phyloP scores from a whole-genome alignment of 768 basidiomycete species.

The Naganishia vaughanmartiniae region DNA sequence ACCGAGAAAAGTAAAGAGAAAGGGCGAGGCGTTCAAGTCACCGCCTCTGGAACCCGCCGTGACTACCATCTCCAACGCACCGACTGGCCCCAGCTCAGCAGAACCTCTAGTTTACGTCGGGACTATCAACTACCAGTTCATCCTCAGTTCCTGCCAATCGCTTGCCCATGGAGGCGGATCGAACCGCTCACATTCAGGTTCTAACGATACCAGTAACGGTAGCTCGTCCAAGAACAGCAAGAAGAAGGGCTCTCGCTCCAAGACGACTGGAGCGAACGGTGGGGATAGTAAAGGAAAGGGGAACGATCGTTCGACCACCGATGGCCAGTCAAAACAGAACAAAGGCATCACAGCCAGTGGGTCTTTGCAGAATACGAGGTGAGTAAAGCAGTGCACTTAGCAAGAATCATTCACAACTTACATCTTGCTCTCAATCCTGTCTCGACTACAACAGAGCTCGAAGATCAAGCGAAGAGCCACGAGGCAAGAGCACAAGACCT shows the following conservation, averaged over 20 bases:
- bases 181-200: not conserved
- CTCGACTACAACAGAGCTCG: not conserved
- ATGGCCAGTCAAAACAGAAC: constrained; percentile 2
- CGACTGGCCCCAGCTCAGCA: not conserved
- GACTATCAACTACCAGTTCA: constrained; percentile 19
- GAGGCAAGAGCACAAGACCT: not conserved
- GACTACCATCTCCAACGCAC: not conserved
- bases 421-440: not conserved
- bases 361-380: not conserved
- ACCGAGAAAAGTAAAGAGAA: constrained; percentile 1
- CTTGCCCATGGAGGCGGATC: not conserved
- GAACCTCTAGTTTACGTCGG: constrained; percentile 15
- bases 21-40: constrained; percentile 15
- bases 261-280: not conserved
- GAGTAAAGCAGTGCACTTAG: not conserved
- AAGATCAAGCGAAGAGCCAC: constrained; percentile 3
- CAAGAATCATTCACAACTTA: not conserved
- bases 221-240: constrained; percentile 1
- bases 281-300: constrained; percentile 12
- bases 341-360: not conserved
- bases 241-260: constrained; percentile 1
- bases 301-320: not conserved
- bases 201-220: not conserved
- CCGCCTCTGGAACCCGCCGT: constrained; percentile 6
- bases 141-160: constrained; percentile 15